Evolutionary conservation across 2,329 filamentous ascomycete species (phyloP).

Genomic region (Calycina herbarum): DNA sequence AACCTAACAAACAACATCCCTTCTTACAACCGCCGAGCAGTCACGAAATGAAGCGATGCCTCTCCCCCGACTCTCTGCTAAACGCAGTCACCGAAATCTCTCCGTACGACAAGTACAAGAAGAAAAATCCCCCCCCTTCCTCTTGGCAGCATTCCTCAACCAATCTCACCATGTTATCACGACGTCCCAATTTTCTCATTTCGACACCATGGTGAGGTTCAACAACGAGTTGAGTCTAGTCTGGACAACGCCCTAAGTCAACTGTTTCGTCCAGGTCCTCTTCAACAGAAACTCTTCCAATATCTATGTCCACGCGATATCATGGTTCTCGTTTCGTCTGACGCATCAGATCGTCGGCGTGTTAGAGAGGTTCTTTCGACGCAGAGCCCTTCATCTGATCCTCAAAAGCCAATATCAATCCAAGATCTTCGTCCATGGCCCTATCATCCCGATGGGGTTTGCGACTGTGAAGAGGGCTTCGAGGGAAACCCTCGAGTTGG

Average conservation of each 20-base stretch:
- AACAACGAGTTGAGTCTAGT: not conserved
- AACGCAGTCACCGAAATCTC: not conserved
- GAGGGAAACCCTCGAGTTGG: no score
- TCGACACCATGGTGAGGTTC: not conserved
- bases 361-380: not conserved
- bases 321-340: not conserved
- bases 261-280: not conserved
- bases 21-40: not conserved
- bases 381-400: not conserved
- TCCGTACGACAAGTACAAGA: not conserved
- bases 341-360: not conserved
- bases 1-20: not conserved
- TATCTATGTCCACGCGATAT: not conserved
- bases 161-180: not conserved
- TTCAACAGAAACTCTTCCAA: not conserved
- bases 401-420: not conserved
- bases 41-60: not conserved
- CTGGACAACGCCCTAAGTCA: not conserved
- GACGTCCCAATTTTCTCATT: not conserved
- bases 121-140: not conserved
- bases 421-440: not conserved
- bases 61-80: not conserved
- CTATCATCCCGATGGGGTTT: not conserved
- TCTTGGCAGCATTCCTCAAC: not conserved
- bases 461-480: not conserved